These are phyloP conservation scores for Dictyostelium brefeldianum DNA, from an alignment of 78 protist species.

Conservation along the genomic window DNA sequence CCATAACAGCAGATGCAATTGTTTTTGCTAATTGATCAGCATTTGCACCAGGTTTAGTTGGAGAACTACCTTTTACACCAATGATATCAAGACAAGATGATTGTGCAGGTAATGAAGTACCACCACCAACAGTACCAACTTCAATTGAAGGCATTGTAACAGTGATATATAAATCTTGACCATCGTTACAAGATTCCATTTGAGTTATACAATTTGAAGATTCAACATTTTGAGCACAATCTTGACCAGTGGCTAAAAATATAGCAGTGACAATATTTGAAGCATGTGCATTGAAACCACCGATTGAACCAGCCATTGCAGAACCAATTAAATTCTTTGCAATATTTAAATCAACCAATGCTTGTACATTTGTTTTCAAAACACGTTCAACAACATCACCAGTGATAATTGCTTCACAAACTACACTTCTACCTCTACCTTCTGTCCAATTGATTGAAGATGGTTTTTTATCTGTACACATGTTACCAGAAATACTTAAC, in stretches of 20 bases:
- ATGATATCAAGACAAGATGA: slow-evolving; percentile 85
- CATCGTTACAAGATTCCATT: slow-evolving; percentile 89
- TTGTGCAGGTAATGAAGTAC: slow-evolving; percentile 96
- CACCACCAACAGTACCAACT: slow-evolving; percentile 99
- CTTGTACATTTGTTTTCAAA: slow-evolving; percentile 91
- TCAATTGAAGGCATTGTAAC: slow-evolving; percentile 97
- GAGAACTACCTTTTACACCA: slow-evolving; percentile 84
- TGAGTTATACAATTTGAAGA: slow-evolving; percentile 94
- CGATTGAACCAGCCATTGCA: slow-evolving; percentile 97
- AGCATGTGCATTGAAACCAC: slow-evolving; percentile 98
- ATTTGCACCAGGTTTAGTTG: slow-evolving; percentile 48
- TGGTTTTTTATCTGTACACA: slow-evolving; percentile 96
- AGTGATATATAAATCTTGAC: slow-evolving; percentile 82
- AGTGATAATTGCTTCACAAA: slow-evolving; percentile 92
- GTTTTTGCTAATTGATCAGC: slow-evolving; percentile 91
- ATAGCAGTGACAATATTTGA: slow-evolving; percentile 97
- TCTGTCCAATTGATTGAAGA: slow-evolving; percentile 94
- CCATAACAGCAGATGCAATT: slow-evolving; percentile 92
- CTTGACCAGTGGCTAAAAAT: slow-evolving; percentile 98
- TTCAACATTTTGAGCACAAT: slow-evolving; percentile 98
- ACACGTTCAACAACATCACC: slow-evolving; percentile 86
- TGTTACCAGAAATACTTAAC: slow-evolving; percentile 90
- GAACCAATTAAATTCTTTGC: slow-evolving; percentile 96
- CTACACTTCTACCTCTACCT: slow-evolving; percentile 97
- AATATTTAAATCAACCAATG: slow-evolving; percentile 87